Evolutionary conservation across 305 asterid species (phyloP).

Genomic region (Fraxinus velutina): DNA sequence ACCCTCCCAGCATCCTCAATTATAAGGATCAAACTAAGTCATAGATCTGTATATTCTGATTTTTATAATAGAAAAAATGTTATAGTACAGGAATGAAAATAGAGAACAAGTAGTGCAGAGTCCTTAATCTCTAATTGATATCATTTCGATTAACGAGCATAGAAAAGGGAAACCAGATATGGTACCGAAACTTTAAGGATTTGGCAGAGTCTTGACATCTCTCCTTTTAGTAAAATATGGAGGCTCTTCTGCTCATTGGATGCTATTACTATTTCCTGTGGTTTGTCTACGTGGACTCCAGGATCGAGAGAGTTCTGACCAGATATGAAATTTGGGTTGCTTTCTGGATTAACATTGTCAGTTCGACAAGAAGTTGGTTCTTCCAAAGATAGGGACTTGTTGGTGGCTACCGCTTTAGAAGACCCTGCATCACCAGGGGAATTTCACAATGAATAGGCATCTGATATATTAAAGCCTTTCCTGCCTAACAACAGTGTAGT

Average conservation of each 20-base stretch:
- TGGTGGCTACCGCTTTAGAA: conserved; percentile 27
- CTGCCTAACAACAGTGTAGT: conserved; percentile 1
- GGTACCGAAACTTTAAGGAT: conserved; percentile 69
- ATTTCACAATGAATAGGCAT: conserved; percentile 2
- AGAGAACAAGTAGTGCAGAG: background rate
- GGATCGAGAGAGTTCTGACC: conserved; percentile 23
- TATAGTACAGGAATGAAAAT: background rate
- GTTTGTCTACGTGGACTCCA: conserved; percentile 32
- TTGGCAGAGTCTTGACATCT: conserved; percentile 55
- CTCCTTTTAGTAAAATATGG: conserved; percentile 49
- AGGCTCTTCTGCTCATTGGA: conserved; percentile 48
- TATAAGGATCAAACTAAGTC: background rate
- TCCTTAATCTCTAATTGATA: background rate
- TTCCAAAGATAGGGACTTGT: conserved; percentile 32
- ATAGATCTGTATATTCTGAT: background rate
- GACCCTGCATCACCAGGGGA: conserved; percentile 39
- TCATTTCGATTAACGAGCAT: background rate
- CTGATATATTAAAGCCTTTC: conserved; percentile 19
- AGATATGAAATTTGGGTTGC: conserved; percentile 22
- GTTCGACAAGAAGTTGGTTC: background rate
- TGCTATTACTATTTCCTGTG: conserved; percentile 27
- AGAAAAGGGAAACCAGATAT: conserved; percentile 17
- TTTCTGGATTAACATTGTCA: conserved; percentile 7
- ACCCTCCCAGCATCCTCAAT: background rate
- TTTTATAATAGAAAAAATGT: background rate